These are phyloP conservation scores for Alternaria rosae DNA, from an alignment of 2,329 filamentous ascomycete species.

Conservation along the genomic window DNA sequence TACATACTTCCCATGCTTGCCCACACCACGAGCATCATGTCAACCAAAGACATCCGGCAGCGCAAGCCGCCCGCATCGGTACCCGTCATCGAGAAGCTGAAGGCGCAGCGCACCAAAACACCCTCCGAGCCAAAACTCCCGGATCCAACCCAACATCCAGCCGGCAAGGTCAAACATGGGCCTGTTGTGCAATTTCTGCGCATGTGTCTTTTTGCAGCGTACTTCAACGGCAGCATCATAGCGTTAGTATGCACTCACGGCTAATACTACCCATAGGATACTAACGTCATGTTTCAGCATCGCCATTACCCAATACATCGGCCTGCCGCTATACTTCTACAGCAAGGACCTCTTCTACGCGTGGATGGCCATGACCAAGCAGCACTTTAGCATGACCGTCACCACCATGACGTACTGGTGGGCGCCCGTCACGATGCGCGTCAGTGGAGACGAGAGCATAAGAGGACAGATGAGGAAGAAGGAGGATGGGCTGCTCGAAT, in stretches of 20 bases:
- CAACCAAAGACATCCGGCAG: slow-evolving; percentile 40
- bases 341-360: slow-evolving; percentile 80
- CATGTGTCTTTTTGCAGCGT: slow-evolving; percentile 54
- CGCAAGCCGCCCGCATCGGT: slow-evolving; percentile 41
- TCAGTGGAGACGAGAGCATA: slow-evolving; percentile 83
- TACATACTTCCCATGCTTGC: slow-evolving; percentile 2
- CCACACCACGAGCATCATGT: slow-evolving; percentile 30
- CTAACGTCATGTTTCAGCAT: slow-evolving; percentile 49
- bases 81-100: slow-evolving; percentile 22
- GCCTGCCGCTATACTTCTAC: slow-evolving; percentile 75
- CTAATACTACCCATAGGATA: slow-evolving; percentile 22
- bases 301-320: slow-evolving; percentile 74
- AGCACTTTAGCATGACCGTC: slow-evolving; percentile 77
- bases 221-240: slow-evolving; percentile 55
- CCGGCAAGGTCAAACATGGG: slow-evolving; percentile 54
- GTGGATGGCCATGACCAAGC: slow-evolving; percentile 87
- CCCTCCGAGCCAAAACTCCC: slow-evolving; percentile 3
- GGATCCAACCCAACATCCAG: slow-evolving; percentile 36
- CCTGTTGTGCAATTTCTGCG: slow-evolving; percentile 52
- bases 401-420: slow-evolving; percentile 85
- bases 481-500: slow-evolving; percentile 73
- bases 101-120: slow-evolving; percentile 21
- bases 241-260: slow-evolving; percentile 40
- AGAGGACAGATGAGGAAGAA: slow-evolving; percentile 75
- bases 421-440: slow-evolving; percentile 78